Conservation (phyloP, 768 basidiomycete genomes). For the Mrakia blollopis region DNA sequence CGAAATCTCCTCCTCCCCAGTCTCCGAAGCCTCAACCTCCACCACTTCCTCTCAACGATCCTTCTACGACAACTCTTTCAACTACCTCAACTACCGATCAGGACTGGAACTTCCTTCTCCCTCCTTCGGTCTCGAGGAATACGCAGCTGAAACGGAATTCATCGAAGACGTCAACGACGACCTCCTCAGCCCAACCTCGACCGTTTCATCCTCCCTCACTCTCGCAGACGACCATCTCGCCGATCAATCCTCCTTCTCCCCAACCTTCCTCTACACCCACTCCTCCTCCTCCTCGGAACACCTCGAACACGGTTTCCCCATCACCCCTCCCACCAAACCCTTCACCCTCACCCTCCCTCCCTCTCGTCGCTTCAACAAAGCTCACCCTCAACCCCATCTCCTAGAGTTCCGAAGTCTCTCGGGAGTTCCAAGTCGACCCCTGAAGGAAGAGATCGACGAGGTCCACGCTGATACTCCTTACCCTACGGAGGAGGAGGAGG, state of each 20-base stretch:
- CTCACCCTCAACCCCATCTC: background rate
- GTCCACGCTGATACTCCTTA: background rate
- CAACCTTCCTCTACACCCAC: background rate
- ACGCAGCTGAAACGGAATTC: background rate
- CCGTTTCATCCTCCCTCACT: background rate
- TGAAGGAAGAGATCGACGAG: background rate
- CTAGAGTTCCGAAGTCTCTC: background rate
- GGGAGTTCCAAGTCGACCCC: background rate
- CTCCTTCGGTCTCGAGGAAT: background rate
- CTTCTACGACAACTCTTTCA: background rate
- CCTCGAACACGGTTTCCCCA: background rate
- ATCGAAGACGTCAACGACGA: background rate
- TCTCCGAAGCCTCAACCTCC: background rate
- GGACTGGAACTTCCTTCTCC: background rate
- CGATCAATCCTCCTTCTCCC: background rate
- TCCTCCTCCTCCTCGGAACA: background rate
- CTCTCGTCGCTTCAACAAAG: background rate
- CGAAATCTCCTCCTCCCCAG: background rate
- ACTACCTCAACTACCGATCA: background rate
- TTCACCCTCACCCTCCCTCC: conserved; percentile 3
- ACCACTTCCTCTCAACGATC: background rate
- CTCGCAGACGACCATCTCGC: background rate
- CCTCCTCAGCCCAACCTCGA: background rate
- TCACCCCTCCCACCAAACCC: background rate
- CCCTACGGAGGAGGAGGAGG: background rate